Evolutionary conservation across 2,329 filamentous ascomycete species (phyloP).

Genomic region (Xylaria sp.): DNA sequence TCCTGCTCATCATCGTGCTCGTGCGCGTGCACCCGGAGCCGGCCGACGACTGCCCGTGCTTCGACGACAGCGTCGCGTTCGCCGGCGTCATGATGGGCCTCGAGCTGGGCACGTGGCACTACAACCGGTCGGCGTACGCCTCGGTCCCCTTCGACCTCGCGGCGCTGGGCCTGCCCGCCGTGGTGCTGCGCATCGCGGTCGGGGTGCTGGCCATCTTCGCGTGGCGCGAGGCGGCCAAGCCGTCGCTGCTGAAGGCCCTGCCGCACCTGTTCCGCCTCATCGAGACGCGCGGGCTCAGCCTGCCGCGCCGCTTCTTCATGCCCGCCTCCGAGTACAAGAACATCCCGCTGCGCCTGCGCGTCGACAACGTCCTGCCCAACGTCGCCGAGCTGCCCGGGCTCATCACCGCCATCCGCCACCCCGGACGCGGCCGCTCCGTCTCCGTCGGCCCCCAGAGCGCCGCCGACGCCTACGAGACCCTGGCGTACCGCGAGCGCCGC

Average conservation of each 20-base stretch:
- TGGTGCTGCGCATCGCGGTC: slow-evolving; percentile 69
- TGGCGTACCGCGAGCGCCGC: slow-evolving; percentile 80
- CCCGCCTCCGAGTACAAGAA: slow-evolving; percentile 88
- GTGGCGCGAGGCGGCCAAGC: slow-evolving; percentile 91
- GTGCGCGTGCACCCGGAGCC: slow-evolving; percentile 93
- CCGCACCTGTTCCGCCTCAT: slow-evolving; percentile 87
- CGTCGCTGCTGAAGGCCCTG: slow-evolving; percentile 72
- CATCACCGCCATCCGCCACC: slow-evolving; percentile 79
- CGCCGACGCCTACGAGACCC: slow-evolving; percentile 92
- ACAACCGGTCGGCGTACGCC: slow-evolving; percentile 57
- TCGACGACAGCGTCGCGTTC: slow-evolving; percentile 94
- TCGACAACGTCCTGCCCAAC: slow-evolving; percentile 86
- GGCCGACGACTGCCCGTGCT: slow-evolving; percentile 95
- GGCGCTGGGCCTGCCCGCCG: slow-evolving; percentile 66
- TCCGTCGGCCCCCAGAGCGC: slow-evolving; percentile 94
- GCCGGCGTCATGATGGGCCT: slow-evolving; percentile 86
- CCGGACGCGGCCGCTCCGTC: slow-evolving; percentile 75
- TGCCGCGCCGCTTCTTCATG: slow-evolving; percentile 90
- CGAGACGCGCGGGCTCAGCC: slow-evolving; percentile 74
- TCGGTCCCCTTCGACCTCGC: slow-evolving; percentile 64
- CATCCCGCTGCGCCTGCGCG: slow-evolving; percentile 69
- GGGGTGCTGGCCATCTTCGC: slow-evolving; percentile 84
- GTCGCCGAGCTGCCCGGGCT: slow-evolving; percentile 86
- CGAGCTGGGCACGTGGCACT: slow-evolving; percentile 83
- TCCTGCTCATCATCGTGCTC: slow-evolving; percentile 70